Conservation (phyloP, 108 stramenopile genomes). For the Cylindrotheca closterium region DNA sequence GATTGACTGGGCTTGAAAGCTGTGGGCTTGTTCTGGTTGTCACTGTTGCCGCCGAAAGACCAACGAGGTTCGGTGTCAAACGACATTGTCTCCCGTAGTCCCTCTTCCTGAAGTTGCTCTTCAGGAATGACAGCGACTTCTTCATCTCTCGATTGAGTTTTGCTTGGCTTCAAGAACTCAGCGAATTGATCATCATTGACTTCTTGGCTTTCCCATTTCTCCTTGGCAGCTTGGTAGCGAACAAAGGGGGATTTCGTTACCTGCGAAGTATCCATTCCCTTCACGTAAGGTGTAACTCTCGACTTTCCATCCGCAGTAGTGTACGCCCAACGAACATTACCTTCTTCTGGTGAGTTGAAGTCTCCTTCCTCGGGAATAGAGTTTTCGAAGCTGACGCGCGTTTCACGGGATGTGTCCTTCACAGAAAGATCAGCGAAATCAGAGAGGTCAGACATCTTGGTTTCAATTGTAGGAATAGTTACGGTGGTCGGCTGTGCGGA, state of each 20-base stretch:
- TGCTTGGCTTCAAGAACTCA: not conserved
- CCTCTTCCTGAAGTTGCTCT: constrained; percentile 24
- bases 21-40: constrained; percentile 14
- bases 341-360: not conserved
- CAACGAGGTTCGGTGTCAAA: constrained; percentile 15
- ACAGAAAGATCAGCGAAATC: not conserved
- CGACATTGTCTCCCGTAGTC: not conserved
- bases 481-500: constrained; percentile 15
- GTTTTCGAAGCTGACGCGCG: not conserved
- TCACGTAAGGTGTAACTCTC: constrained; percentile 25
- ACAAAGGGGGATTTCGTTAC: constrained; percentile 31
- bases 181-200: not conserved
- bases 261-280: constrained; percentile 7
- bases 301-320: not conserved
- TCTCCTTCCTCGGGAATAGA: not conserved
- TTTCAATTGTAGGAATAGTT: constrained; percentile 30
- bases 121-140: constrained; percentile 6
- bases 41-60: constrained; percentile 27
- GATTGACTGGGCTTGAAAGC: constrained; percentile 32
- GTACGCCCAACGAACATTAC: not conserved
- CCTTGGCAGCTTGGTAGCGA: constrained; percentile 38
- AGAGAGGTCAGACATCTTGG: constrained; percentile 24
- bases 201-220: constrained; percentile 8
- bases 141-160: not conserved
- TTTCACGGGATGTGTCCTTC: not conserved